Percentiles rank a stretch among this genome's conserved stretches.
Evolutionary conservation across 441 rosid species (phyloP).

Genomic region (Jatropha multifida): DNA sequence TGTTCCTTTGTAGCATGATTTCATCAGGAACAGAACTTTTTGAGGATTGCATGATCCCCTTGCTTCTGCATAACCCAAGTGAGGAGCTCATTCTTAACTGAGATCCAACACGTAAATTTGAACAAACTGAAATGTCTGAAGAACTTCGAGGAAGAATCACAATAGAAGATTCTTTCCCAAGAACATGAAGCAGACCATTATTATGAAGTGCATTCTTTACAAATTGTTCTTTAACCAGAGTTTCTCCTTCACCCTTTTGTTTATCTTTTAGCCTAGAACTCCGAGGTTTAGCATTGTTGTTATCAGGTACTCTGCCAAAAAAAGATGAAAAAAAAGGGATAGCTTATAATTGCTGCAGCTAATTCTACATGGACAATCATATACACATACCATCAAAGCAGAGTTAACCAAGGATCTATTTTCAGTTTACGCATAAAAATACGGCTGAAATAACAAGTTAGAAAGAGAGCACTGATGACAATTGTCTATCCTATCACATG

Average conservation of each 20-base stretch:
- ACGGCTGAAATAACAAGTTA: neutral
- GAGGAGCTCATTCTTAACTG: slow-evolving; percentile 47
- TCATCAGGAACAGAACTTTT: slow-evolving; percentile 40
- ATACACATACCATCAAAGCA: neutral
- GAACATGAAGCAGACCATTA: slow-evolving; percentile 67
- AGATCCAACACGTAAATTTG: slow-evolving; percentile 72
- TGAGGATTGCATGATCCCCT: slow-evolving; percentile 43
- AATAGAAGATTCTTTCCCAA: slow-evolving; percentile 77
- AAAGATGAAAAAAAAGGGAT: slow-evolving; percentile 21
- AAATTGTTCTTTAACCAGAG: slow-evolving; percentile 75
- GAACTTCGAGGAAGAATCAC: slow-evolving; percentile 82
- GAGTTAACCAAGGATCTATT: neutral
- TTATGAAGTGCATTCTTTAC: slow-evolving; percentile 66
- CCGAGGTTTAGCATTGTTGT: slow-evolving; percentile 62
- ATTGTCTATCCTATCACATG: slow-evolving; percentile 2
- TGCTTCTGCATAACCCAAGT: slow-evolving; percentile 36
- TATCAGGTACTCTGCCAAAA: slow-evolving; percentile 57
- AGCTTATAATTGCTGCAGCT: neutral
- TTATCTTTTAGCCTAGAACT: slow-evolving; percentile 94
- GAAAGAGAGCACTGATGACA: neutral
- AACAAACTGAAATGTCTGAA: slow-evolving; percentile 67
- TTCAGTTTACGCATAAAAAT: neutral
- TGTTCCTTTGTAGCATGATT: slow-evolving; percentile 32
- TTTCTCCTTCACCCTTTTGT: slow-evolving; percentile 90
- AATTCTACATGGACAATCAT: neutral